A percentile compares a stretch with the other conserved stretches of the same genome.
Evolutionary conservation across 176 grass and related monocot genomes (phyloP).

Genomic region (maize (Zea mays)): Zm-B73-REFERENCE-NAM-5.0 NC_050096.1:176878501-176879000

Average conservation of each 20-base stretch:
- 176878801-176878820: conserved; percentile 72
- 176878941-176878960: neutral
- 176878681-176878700: conserved; percentile 80
- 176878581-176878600: conserved; percentile 12
- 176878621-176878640: conserved; percentile 14
- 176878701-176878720: conserved; percentile 82
- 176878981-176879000: neutral
- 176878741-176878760: conserved; percentile 67
- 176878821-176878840: conserved; percentile 79
- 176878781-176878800: conserved; percentile 60
- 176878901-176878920: conserved; percentile 5
- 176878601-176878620: conserved; percentile 19
- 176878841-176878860: conserved; percentile 57
- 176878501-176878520: conserved; percentile 31
- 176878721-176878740: conserved; percentile 84
- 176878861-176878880: conserved; percentile 30
- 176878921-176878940: conserved; percentile 5
- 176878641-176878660: conserved; percentile 5
- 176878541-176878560: conserved; percentile 8
- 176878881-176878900: conserved; percentile 17
- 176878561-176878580: conserved; percentile 10
- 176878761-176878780: conserved; percentile 74
- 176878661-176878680: conserved; percentile 38
- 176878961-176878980: neutral
- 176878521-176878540: conserved; percentile 4